phyloP scores from a whole-genome alignment of 768 basidiomycete species.

The Solioccasus polychromus region DNA sequence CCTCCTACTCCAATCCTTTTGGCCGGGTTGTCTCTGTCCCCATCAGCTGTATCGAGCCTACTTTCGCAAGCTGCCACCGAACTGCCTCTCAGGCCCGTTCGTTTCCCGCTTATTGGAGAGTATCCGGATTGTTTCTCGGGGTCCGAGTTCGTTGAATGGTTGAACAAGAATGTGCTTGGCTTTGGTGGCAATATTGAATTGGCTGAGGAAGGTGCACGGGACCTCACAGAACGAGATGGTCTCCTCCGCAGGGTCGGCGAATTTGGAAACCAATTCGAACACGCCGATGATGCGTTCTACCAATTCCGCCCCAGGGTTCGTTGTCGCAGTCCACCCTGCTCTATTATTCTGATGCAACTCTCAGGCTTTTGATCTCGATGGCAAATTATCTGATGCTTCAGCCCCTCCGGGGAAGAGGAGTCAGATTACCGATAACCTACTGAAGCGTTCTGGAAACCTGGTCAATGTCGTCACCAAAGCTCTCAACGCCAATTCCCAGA shows the following conservation, averaged over 20 bases:
- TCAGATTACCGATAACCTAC: slow-evolving; percentile 50
- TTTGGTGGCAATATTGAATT: slow-evolving; percentile 76
- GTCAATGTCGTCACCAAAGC: slow-evolving; percentile 75
- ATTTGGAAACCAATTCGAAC: slow-evolving; percentile 78
- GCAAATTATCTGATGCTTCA: slow-evolving; percentile 23
- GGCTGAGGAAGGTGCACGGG: slow-evolving; percentile 67
- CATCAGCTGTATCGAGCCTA: slow-evolving; percentile 63
- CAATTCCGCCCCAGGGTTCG: slow-evolving; percentile 80
- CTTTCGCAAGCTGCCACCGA: slow-evolving; percentile 70
- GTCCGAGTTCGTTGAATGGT: slow-evolving; percentile 85
- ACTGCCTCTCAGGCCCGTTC: slow-evolving; percentile 66
- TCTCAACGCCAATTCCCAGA: slow-evolving; percentile 42
- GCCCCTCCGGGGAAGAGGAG: slow-evolving; percentile 27
- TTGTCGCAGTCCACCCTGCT: slow-evolving; percentile 11
- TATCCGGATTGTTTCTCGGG: slow-evolving; percentile 86
- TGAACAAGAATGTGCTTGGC: slow-evolving; percentile 72
- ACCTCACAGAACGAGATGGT: slow-evolving; percentile 51
- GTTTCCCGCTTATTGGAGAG: slow-evolving; percentile 79
- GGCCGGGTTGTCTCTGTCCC: slow-evolving; percentile 69
- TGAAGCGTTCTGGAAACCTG: slow-evolving; percentile 68
- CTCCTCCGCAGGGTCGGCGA: slow-evolving; percentile 75
- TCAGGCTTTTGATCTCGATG: slow-evolving; percentile 31
- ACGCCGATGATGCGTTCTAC: slow-evolving; percentile 75
- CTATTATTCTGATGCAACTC: slow-evolving; percentile 19
- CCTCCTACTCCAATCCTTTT: slow-evolving; percentile 60